Evolutionary conservation across 352 stramenopile species (phyloP), one percentile per base, ranked within the genome.

Genomic region (Phytophthora aleatoria): DNA sequence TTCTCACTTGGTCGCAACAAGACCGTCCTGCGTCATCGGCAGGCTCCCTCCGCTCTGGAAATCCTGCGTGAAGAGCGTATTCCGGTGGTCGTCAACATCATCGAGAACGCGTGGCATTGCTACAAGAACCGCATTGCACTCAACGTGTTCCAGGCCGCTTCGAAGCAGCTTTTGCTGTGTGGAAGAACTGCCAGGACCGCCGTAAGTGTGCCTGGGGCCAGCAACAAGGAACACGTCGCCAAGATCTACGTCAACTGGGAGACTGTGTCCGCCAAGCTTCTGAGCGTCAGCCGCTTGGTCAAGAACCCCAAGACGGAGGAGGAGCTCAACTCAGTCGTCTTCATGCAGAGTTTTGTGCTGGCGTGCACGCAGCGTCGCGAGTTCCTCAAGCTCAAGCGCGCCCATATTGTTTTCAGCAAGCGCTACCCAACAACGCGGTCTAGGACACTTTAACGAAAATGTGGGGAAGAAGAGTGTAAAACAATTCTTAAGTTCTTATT

Each of bases 1-100:
- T 94, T 89, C 54, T 88, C 83, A 24, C 75, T 97, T 36, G 91
- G 91, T 13, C 84, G 83, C 43, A 96, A 92, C 68, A 94, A 94
- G 69, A 82, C 97, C 50, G 97, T 97, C 66, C 71, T 97, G 65
- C 91, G 91, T 52, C 83, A 95, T 53, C 91, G 90, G 13, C 83
- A 96, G 55, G 91, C 90, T 10, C 70, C 96, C 15, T 96, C 90
- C n/a, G 82, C 84, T 27, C 68, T 97, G 5, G 90, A 97, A 63
- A 77, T 92, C 20, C 44, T 90, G 36, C 83, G 90, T 30, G 84
- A 95, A 57, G 67, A 87, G 49, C 87, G 90, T 31, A 89, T 96
- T 47, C 81, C 83, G 0, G 67, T 69, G 12, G 87, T 95, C 36
- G 86, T 92, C 41, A 89, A 87, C 62, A 91, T 95, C 28, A 77